Evolutionary conservation across 108 stramenopile species (phyloP), one percentile per base, ranked within the genome.

Genomic region (Skeletonema menzelii): DNA sequence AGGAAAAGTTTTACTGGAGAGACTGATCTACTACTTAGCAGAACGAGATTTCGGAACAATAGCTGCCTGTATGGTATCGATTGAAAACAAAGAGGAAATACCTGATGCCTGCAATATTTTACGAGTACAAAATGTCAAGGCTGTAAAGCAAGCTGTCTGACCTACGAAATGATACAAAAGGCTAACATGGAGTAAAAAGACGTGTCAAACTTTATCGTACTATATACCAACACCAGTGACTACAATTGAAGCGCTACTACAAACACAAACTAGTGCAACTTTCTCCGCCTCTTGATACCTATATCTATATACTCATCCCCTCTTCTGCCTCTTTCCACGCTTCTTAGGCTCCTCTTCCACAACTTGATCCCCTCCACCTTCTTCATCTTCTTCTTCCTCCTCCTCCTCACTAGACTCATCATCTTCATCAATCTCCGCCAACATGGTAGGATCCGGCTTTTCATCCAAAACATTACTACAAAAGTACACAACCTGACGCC

Each of bases 121-220:
- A 6, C 87, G 98, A 42, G 98, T 98, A 17, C 98, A 98, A 72
- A 94, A 97, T 70, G 97, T 98, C 35, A 84, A 82, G 56, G 91
- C 77, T 1, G 63, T 84, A 0, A 85, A 73, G 47, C 92, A 97
- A 57, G 94, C 93, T 6, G 24, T 87, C 27, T 69, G 22, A 73
- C 96, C 1, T 83, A 90, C 73, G 96, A 98, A 62, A 94, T 93
- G 5, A 90, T 95, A 17, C n/a, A 60, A 32, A 53, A 53, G 19
- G 49, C 49, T 22, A 53, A 8, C 8, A 8, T 53, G 22, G 49
- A 53, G 49, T 53, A 22, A 22, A 22, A 22, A 53, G 22, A 1
- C 19, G 46, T 46, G n/a, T 46, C 35, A 35, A 42, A 10, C 14
- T 42, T n/a, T 8, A 17, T 1, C 4, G 4, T 32, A 4, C 31